Evolutionary conservation across 768 basidiomycete species (phyloP).

Genomic region (Pleurotus salmoneostramineus): DNA sequence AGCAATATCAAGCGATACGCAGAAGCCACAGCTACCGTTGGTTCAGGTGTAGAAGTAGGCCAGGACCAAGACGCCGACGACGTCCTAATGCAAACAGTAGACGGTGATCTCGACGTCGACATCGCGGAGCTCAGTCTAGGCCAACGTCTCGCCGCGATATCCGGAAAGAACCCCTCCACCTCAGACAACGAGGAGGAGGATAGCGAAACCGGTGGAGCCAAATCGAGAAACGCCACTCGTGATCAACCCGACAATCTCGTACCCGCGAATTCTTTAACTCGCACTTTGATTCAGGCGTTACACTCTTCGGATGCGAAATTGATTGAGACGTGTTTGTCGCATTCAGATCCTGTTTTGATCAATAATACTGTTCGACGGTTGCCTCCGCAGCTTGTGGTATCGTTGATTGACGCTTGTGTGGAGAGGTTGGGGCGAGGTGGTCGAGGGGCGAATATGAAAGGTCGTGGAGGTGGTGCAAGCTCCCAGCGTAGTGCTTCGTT

Average conservation of each 20-base stretch:
- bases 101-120: slow-evolving; percentile 76
- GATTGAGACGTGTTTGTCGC: slow-evolving; percentile 81
- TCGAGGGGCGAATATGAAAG: slow-evolving; percentile 68
- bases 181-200: slow-evolving; percentile 47
- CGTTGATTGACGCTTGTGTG: slow-evolving; percentile 82
- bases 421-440: slow-evolving; percentile 81
- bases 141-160: slow-evolving; percentile 77
- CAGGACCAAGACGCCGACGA: slow-evolving; percentile 56
- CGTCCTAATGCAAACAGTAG: slow-evolving; percentile 42
- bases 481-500: slow-evolving; percentile 70
- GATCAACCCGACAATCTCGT: slow-evolving; percentile 35
- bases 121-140: slow-evolving; percentile 91
- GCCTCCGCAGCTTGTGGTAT: slow-evolving; percentile 83
- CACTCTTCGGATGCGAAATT: slow-evolving; percentile 91
- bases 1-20: slow-evolving; percentile 61
- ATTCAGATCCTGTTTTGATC: slow-evolving; percentile 79
- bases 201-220: slow-evolving; percentile 17
- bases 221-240: slow-evolving; percentile 13
- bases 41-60: slow-evolving; percentile 64
- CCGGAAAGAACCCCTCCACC: slow-evolving; percentile 42
- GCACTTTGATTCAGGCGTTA: slow-evolving; percentile 92
- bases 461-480: slow-evolving; percentile 75
- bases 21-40: slow-evolving; percentile 57
- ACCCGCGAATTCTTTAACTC: slow-evolving; percentile 84
- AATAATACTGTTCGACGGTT: slow-evolving; percentile 83